Evolutionary conservation across 73 alveolate genomes (phyloP), one percentile per base, ranked within the genome.

Genomic region (Tetrahymena elliotti): DNA sequence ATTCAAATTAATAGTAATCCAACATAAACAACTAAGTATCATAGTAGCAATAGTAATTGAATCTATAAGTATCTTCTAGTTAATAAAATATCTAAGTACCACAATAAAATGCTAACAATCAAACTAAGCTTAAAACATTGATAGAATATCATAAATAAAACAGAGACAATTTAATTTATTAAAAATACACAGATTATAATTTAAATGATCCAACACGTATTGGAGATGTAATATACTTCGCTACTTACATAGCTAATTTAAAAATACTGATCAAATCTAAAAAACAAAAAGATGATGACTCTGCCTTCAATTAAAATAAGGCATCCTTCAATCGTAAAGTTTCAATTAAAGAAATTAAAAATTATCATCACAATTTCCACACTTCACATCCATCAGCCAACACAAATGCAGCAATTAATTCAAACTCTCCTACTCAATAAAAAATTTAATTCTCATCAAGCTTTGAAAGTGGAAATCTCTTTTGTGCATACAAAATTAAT

Each of bases 391-490:
- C 88, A 68, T 31, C 88, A 6, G 36, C 34, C 20, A 27, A 68
- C 34, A 22, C 34, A 18, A 18, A 68, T 18, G 6, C 16, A 27
- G 38, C 22, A 22, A 6, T 24, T 22, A 31, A n/a, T 31, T 4
- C 88, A 8, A 68, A 68, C 6, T 8, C 34, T 24, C 11, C 34
- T 68, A 36, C 16, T 22, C 10, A 68, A 24, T 68, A 94, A 68
- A 38, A 83, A 39, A 68, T 94, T 27, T 68, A 84, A 35, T 94
- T 94, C 53, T 93, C 92, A 34, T 94, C 96, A 18, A 94, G 88
- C 84, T 97, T 97, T 92, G 98, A 97, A 93, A 93, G 97, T 52
- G 98, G 98, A 4, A 97, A 97, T 93, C 96, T 97, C 7, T 95
- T 96, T 53, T 53, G 97, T 35, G 98, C 98, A 24, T 88, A 95